Evolutionary conservation across 768 basidiomycete genomes (phyloP).

Genomic region (Fibroporia radiculosa): DNA sequence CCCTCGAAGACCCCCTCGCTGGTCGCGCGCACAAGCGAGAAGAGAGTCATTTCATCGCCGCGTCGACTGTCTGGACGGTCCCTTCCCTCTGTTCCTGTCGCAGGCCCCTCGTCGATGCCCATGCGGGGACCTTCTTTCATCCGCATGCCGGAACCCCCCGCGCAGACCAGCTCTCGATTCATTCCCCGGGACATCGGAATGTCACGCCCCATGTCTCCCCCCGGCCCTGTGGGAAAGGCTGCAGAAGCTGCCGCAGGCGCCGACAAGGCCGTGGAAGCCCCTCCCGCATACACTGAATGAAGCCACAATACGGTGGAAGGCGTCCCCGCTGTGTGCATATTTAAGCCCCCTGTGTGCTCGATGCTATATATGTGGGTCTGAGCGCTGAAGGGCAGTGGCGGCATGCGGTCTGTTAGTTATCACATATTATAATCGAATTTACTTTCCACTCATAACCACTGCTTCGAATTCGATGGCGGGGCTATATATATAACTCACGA

Average conservation of each 20-base stretch:
- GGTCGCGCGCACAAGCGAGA: not conserved
- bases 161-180: not conserved
- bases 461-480: too few species aligned
- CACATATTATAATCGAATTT: too few species aligned
- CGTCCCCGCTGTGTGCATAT: too few species aligned
- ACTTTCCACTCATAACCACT: too few species aligned
- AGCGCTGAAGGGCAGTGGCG: not conserved
- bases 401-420: not conserved
- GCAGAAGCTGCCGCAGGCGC: not conserved
- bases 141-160: not conserved
- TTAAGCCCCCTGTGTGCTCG: too few species aligned
- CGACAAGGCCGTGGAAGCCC: not conserved
- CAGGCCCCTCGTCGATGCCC: too few species aligned
- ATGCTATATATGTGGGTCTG: too few species aligned
- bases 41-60: not conserved
- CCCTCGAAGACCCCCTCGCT: not conserved
- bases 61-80: not conserved
- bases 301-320: too few species aligned
- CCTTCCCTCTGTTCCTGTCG: too few species aligned
- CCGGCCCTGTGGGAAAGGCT: not conserved
- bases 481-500: too few species aligned
- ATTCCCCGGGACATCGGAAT: not conserved
- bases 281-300: not conserved
- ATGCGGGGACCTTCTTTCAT: not conserved
- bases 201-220: not conserved